Percentiles rank a stretch among this genome's conserved stretches.
Evolutionary conservation across 805 yeast genomes (phyloP).

Genomic region (Suhomyces xylopsoci): DNA sequence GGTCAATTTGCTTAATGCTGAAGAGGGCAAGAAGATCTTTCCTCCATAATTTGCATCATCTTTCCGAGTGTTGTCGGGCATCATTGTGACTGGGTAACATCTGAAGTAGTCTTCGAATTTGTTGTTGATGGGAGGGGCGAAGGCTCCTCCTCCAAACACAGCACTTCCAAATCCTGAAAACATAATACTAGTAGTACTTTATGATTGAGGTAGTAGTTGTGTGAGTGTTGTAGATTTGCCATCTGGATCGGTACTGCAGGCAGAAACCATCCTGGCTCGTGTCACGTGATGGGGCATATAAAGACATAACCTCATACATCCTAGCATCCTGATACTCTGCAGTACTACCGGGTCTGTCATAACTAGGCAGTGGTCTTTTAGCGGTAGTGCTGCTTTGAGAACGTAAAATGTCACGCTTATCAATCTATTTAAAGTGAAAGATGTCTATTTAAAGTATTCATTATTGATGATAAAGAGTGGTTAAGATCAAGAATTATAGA

Average conservation of each 20-base stretch:
- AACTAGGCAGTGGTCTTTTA: too few relatives aligned
- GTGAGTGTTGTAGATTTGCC: background rate
- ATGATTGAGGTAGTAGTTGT: background rate
- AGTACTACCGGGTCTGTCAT: too few relatives aligned
- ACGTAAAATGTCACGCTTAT: too few relatives aligned
- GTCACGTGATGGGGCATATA: background rate
- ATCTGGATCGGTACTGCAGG: background rate
- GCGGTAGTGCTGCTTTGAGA: too few relatives aligned
- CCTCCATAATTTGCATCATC: constrained; percentile 91
- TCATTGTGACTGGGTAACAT: constrained; percentile 87
- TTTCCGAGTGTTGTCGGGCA: constrained; percentile 71
- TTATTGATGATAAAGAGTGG: too few relatives aligned
- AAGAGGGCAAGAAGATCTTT: constrained; percentile 90
- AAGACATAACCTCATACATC: too few relatives aligned
- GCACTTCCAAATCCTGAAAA: constrained; percentile 42
- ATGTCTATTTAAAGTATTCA: too few relatives aligned
- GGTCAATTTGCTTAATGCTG: constrained; percentile 83
- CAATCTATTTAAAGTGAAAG: too few relatives aligned
- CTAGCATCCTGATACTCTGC: too few relatives aligned
- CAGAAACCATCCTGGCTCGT: too few relatives aligned
- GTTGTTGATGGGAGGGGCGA: constrained; percentile 31
- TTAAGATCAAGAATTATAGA: too few relatives aligned
- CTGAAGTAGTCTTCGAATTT: constrained; percentile 84
- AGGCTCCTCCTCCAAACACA: constrained; percentile 34
- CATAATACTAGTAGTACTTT: constrained; percentile 17